Conservation (phyloP, 148 eudicot genomes). For the Spergularia marina region DNA sequence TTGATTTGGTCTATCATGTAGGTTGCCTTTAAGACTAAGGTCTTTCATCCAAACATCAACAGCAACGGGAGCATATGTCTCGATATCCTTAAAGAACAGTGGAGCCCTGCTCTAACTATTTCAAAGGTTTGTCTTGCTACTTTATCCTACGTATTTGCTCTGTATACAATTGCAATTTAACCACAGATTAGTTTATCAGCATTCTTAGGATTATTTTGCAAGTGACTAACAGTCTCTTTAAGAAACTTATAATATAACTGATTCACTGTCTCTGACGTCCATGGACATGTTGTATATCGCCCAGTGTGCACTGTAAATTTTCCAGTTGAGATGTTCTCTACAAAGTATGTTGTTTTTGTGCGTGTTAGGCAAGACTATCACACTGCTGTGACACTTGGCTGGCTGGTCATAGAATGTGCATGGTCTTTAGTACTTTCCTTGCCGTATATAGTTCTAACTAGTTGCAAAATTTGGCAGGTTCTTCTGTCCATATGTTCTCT, state of each 20-base stretch:
- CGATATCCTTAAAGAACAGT: conserved; percentile 36
- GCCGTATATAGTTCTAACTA: neutral
- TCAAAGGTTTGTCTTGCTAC: conserved; percentile 29
- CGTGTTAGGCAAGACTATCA: too few species aligned
- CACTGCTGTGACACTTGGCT: too few species aligned
- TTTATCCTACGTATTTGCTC: neutral
- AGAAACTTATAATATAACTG: too few species aligned
- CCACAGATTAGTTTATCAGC: too few species aligned
- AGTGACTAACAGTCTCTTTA: too few species aligned
- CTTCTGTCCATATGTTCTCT: conserved; percentile 49
- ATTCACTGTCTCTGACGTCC: too few species aligned
- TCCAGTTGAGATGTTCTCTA: too few species aligned
- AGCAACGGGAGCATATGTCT: conserved; percentile 39
- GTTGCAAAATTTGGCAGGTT: conserved; percentile 25
- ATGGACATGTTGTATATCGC: too few species aligned
- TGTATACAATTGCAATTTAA: neutral
- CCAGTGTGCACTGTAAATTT: too few species aligned
- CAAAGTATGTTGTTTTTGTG: too few species aligned
- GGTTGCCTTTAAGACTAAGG: conserved; percentile 41
- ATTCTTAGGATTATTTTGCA: too few species aligned
- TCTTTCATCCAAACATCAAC: conserved; percentile 37
- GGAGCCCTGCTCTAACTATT: conserved; percentile 39
- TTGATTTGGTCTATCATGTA: conserved; percentile 4
- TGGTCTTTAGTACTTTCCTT: neutral
- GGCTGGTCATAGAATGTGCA: neutral